Evolutionary conservation across 2,329 filamentous ascomycete species (phyloP).

Genomic region (Uncinocarpus reesii): DNA sequence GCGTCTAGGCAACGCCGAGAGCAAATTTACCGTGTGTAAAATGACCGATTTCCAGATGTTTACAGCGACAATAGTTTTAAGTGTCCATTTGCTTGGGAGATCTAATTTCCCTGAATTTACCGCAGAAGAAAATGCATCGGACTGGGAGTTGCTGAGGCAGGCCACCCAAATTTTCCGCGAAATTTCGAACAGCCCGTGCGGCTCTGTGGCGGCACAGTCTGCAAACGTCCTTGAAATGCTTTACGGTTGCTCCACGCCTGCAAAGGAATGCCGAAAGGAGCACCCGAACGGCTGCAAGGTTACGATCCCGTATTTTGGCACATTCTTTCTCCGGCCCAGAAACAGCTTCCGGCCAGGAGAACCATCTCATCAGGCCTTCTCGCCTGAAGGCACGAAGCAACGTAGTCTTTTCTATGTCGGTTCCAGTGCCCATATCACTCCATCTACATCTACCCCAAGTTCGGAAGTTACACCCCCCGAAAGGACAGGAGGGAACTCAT

Average conservation of each 20-base stretch:
- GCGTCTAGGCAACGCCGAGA: constrained; percentile 22
- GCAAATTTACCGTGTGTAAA: constrained; percentile 31
- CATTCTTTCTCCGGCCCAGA: constrained; percentile 30
- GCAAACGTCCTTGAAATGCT: constrained; percentile 35
- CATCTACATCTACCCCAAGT: not conserved
- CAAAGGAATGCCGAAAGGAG: not conserved
- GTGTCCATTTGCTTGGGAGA: constrained; percentile 36
- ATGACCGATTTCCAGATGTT: constrained; percentile 42
- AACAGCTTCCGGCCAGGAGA: constrained; percentile 23
- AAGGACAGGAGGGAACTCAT: not conserved
- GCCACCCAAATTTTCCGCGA: constrained; percentile 27
- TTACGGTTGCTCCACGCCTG: not conserved
- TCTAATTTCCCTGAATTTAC: constrained; percentile 20
- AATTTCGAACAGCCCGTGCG: constrained; percentile 28
- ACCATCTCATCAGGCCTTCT: not conserved
- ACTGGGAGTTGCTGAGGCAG: constrained; percentile 30
- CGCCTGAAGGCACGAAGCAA: not conserved
- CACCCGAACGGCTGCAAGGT: constrained; percentile 28
- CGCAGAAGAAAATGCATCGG: constrained; percentile 28
- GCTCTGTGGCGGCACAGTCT: constrained; percentile 37
- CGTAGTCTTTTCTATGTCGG: no score
- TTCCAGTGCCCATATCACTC: not conserved
- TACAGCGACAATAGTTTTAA: constrained; percentile 37
- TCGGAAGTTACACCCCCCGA: not conserved
- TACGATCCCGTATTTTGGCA: constrained; percentile 40